These are phyloP conservation scores for Angophora floribunda DNA, from an alignment of 345 rosid genomes.

Conservation along the genomic window DNA sequence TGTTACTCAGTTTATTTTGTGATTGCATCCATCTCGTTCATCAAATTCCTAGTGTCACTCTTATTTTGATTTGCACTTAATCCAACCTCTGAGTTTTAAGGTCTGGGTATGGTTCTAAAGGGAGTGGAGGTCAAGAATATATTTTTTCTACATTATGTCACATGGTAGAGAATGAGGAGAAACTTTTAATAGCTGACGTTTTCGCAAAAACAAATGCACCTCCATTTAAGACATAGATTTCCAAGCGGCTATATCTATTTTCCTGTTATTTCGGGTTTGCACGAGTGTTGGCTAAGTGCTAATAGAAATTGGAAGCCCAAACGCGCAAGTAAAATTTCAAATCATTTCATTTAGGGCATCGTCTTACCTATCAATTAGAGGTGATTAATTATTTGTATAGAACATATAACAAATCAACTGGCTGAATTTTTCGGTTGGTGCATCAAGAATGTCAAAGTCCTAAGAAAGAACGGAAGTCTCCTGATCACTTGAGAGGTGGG, in stretches of 20 bases:
- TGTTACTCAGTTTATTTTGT: background rate
- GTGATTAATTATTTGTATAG: background rate
- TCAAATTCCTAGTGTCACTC: background rate
- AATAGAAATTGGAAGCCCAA: background rate
- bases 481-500: background rate
- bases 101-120: background rate
- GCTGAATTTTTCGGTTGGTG: background rate
- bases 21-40: background rate
- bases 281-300: background rate
- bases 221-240: background rate
- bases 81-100: background rate
- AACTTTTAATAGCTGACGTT: background rate
- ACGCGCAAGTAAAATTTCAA: background rate
- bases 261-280: background rate
- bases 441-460: background rate
- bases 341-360: background rate
- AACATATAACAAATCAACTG: background rate
- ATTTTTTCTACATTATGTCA: background rate
- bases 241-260: background rate
- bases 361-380: background rate
- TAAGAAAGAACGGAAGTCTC: background rate
- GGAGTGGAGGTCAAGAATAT: background rate
- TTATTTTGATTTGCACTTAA: background rate
- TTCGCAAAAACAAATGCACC: background rate
- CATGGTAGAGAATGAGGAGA: background rate